Evolutionary conservation across 192 early-diverging fungal genomes (phyloP), one percentile per base, ranked within the genome.

Genomic region (Pilobolus umbonatus): DNA sequence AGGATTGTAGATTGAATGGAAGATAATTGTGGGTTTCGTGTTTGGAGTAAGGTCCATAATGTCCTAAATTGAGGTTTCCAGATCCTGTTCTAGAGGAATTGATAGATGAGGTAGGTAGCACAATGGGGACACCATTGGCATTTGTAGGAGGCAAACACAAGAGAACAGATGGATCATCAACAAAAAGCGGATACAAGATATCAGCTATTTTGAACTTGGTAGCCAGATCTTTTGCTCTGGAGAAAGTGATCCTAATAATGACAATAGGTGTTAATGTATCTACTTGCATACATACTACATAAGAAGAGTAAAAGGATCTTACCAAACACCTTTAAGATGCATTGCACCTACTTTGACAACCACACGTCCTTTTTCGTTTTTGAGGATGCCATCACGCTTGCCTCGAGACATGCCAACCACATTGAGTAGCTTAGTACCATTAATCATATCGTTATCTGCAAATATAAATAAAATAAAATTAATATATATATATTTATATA

Each of bases 251-350:
- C 70, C 70, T 75, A 60, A 36, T 32, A 26, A 12, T 19, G n/a
- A 17, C n/a, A 26, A 9, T 14, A 19, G 6, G 8, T 48, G 29
- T 15, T 17, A 30, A n/a, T 14, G 12, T 30, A 51, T 49, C 7
- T 51, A 34, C 7, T n/a, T 32, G 17, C 19, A 15, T 29, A 29
- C 12, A 3, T 31, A 49, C 6, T 30, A 31, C n/a, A 56, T 42
- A 44, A 35, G 14, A 38, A 55, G 7, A 44, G 15, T 29, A 11
- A 17, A n/a, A 30, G 3, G 2, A 15, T 64, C 72, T 71, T 71
- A 81, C 89, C 89, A 91, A 56, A 91, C 89, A 26, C 89, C 89
- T 69, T 91, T 91, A 28, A 91, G 75, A 57, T 88, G 85, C 88
- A 91, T 89, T 7, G 89, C 84, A 29, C 89, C 89, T 1, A 87